Evolutionary conservation across 805 yeast species (phyloP).

Genomic region (Ogataea nakhonphanomensis): DNA sequence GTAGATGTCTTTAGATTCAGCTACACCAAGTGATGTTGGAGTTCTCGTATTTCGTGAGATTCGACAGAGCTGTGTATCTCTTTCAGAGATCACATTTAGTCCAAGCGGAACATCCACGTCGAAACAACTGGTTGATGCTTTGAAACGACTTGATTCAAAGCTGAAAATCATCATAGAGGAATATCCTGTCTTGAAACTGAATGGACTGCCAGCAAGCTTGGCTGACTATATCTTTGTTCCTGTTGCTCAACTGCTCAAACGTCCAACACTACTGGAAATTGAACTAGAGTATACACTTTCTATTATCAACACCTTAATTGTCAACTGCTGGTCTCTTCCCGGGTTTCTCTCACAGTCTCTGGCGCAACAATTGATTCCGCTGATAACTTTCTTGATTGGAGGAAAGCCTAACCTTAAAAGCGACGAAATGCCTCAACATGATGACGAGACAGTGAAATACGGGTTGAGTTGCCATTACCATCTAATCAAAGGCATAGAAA

Average conservation of each 20-base stretch:
- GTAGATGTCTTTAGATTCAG: constrained; percentile 2
- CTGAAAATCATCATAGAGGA: constrained; percentile 16
- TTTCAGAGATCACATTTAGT: constrained; percentile 43
- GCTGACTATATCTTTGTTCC: constrained; percentile 68
- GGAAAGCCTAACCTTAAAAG: constrained; percentile 38
- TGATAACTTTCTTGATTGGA: constrained; percentile 45
- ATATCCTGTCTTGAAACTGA: background rate
- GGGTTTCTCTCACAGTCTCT: constrained; percentile 37
- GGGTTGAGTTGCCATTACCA: constrained; percentile 33
- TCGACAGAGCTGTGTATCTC: constrained; percentile 40
- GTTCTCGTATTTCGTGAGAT: constrained; percentile 24
- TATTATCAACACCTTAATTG: constrained; percentile 43
- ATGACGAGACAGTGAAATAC: constrained; percentile 37
- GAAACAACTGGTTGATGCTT: constrained; percentile 28
- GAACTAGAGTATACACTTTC: constrained; percentile 44
- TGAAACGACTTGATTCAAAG: constrained; percentile 32
- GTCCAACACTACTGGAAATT: constrained; percentile 41
- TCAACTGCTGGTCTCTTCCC: constrained; percentile 43
- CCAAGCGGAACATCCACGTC: constrained; percentile 36
- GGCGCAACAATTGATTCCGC: constrained; percentile 44
- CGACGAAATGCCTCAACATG: constrained; percentile 23
- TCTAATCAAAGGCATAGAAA: constrained; percentile 33
- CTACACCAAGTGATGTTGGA: constrained; percentile 8
- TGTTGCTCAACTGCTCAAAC: constrained; percentile 48
- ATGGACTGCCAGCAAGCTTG: constrained; percentile 35